Conservation (phyloP, 768 basidiomycete species). For the Leccinellum rugosiceps region DNA sequence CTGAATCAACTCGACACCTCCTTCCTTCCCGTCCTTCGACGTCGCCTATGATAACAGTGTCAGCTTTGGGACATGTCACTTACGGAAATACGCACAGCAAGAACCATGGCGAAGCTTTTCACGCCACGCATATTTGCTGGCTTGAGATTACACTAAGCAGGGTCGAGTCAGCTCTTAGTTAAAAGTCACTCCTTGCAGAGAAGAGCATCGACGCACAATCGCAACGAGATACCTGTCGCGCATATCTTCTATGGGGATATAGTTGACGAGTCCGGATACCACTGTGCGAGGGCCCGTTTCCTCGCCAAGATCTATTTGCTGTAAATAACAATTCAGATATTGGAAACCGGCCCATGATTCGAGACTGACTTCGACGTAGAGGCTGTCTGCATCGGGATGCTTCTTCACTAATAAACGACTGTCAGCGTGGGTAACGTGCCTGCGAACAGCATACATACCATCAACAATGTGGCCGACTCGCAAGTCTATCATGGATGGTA, state of each 20-base stretch:
- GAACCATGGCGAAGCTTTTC: slow-evolving; percentile 98
- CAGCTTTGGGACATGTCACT: neutral
- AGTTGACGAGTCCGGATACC: slow-evolving; percentile 94
- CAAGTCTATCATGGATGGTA: slow-evolving; percentile 96
- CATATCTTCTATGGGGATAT: slow-evolving; percentile 95
- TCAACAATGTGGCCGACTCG: slow-evolving; percentile 92
- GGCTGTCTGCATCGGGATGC: slow-evolving; percentile 95
- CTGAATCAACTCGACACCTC: slow-evolving; percentile 86
- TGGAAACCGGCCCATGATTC: neutral
- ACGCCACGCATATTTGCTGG: slow-evolving; percentile 96
- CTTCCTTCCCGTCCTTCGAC: slow-evolving; percentile 85
- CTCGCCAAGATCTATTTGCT: slow-evolving; percentile 97
- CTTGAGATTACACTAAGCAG: slow-evolving; percentile 80
- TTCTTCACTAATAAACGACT: slow-evolving; percentile 63
- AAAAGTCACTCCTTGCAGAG: neutral
- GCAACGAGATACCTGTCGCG: slow-evolving; percentile 77
- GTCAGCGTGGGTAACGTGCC: slow-evolving; percentile 2
- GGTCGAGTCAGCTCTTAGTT: neutral
- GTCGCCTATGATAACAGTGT: slow-evolving; percentile 57
- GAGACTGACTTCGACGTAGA: slow-evolving; percentile 83
- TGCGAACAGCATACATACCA: slow-evolving; percentile 59
- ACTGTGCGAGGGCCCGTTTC: slow-evolving; percentile 94
- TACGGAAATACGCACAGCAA: slow-evolving; percentile 57
- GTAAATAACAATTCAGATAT: neutral
- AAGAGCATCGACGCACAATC: slow-evolving; percentile 50